A percentile compares a stretch with the other conserved stretches of the same genome.
Evolutionary conservation across 129 eudicot species (phyloP).

Genomic region (Rutidosis leptorrhynchoides): DNA sequence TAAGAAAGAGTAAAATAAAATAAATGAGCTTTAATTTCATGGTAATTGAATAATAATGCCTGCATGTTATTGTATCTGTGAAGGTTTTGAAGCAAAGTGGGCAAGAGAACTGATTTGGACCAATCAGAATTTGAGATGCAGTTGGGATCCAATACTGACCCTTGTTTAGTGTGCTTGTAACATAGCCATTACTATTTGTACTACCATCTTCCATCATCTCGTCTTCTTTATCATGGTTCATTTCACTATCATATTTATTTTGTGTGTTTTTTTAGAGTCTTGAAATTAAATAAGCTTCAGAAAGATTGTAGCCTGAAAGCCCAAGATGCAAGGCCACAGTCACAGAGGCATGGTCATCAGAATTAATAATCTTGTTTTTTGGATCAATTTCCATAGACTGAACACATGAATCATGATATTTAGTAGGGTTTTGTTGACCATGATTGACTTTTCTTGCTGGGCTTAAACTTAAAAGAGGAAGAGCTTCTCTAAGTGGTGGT

Average conservation of each 20-base stretch:
- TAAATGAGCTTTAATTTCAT: conserved; percentile 6
- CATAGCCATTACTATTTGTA: conserved; percentile 31
- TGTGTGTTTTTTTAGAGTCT: conserved; percentile 30
- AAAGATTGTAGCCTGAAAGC: conserved; percentile 40
- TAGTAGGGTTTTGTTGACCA: conserved; percentile 21
- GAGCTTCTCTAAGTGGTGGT: conserved; percentile 86
- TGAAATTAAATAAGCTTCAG: conserved; percentile 46
- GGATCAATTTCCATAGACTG: conserved; percentile 53
- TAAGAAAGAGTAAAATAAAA: neutral
- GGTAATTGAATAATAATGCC: conserved; percentile 39
- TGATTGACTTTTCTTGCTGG: conserved; percentile 42
- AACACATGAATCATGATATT: conserved; percentile 5
- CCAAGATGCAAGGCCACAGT: conserved; percentile 63
- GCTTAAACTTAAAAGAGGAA: conserved; percentile 67
- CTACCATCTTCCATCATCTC: conserved; percentile 30
- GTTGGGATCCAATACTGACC: conserved; percentile 99
- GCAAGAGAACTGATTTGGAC: conserved; percentile 92
- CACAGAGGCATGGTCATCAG: conserved; percentile 33
- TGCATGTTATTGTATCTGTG: conserved; percentile 98
- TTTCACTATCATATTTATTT: conserved; percentile 20
- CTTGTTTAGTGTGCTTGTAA: conserved; percentile 58
- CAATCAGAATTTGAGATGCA: conserved; percentile 82
- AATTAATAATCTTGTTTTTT: conserved; percentile 16
- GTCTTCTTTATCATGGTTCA: conserved; percentile 16
- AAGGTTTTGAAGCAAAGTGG: conserved; percentile 93